Conservation (phyloP, 495 filamentous ascomycete species). For the Hyaloscypha hepaticicola region DNA sequence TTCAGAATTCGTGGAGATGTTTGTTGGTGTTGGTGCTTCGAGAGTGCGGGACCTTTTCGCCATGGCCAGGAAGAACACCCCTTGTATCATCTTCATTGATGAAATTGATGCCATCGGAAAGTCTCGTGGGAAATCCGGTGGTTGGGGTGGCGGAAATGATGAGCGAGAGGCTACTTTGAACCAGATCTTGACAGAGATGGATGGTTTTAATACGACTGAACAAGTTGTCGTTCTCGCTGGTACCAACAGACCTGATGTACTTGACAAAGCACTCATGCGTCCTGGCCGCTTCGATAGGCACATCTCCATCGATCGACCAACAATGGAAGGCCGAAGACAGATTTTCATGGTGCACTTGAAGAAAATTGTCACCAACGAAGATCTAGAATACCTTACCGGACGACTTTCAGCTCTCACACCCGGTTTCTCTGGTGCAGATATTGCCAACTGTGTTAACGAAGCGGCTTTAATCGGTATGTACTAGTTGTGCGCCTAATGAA, state of each 20-base stretch:
- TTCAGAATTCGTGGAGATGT: slow-evolving; percentile 99
- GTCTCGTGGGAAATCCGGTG: slow-evolving; percentile 64
- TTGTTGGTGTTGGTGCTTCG: slow-evolving; percentile 95
- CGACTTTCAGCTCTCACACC: slow-evolving; percentile 89
- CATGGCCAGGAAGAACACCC: slow-evolving; percentile 90
- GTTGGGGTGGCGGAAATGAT: slow-evolving; percentile 86
- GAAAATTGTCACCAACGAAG: slow-evolving; percentile 89
- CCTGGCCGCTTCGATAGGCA: slow-evolving; percentile 96
- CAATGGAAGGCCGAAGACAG: slow-evolving; percentile 94
- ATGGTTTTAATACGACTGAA: slow-evolving; percentile 96
- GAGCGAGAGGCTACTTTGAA: slow-evolving; percentile 96
- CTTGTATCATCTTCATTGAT: slow-evolving; percentile 99
- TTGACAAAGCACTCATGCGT: slow-evolving; percentile 94
- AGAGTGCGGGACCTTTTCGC: slow-evolving; percentile 93
- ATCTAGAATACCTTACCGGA: slow-evolving; percentile 82
- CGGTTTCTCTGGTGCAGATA: slow-evolving; percentile 95
- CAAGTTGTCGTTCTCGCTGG: slow-evolving; percentile 98
- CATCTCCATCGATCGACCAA: slow-evolving; percentile 88
- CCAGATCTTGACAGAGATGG: slow-evolving; percentile 98
- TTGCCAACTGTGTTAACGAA: slow-evolving; percentile 97
- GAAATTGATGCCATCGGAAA: slow-evolving; percentile 98
- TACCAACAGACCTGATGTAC: slow-evolving; percentile 90
- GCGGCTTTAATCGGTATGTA: slow-evolving; percentile 91
- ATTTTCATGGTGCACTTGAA: slow-evolving; percentile 92
- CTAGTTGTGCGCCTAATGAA: background rate